Evolutionary conservation across 176 grass and related monocot genomes (phyloP), one percentile per base, ranked within the genome.

Genomic region (Triticum timopheevii): DNA sequence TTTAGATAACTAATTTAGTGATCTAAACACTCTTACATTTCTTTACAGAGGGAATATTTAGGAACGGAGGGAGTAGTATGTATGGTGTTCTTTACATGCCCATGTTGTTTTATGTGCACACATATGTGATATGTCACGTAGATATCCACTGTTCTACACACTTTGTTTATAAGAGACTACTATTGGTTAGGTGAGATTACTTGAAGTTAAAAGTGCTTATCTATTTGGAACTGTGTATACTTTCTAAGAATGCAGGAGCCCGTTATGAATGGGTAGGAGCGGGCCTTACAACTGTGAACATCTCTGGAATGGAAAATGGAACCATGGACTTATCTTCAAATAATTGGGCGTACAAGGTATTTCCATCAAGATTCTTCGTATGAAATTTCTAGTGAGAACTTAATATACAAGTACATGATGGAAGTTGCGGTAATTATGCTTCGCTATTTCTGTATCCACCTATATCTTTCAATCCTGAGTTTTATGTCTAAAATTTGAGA

Each of bases 251-350:
- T 89, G 97, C 82, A 93, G 97, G 97, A 58, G 73, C 90, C 34
- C 75, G 80, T 72, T 99, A 99, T 85, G 94, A 99, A 83, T 96
- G 94, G 97, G 83, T 89, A 80, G 97, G 97, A 81, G 97, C 97
- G 23, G 94, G 97, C 63, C 64, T 91, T 83, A 93, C 90, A 84
- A 90, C 59, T 73, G 97, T 99, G 39, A 94, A 73, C 44, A 90
- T 99, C 27, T 90, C 82, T 87, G 92, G 92, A 54, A 66, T 89
- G 28, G 80, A 77, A 81, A 89, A 82, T 82, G 77, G 87, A 79
- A 79, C 52, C 4, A 42, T 93, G 58, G 62, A 96, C 76, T 88
- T 99, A 38, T 94, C 94, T 83, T 83, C 90, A 47, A 81, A 83
- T 85, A 83, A 69, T 5, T 99, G 97, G 97, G 62, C 8, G 1